These are phyloP conservation scores for Coffea humblotiana DNA, from an alignment of 305 asterid species.

Conservation along the genomic window DNA sequence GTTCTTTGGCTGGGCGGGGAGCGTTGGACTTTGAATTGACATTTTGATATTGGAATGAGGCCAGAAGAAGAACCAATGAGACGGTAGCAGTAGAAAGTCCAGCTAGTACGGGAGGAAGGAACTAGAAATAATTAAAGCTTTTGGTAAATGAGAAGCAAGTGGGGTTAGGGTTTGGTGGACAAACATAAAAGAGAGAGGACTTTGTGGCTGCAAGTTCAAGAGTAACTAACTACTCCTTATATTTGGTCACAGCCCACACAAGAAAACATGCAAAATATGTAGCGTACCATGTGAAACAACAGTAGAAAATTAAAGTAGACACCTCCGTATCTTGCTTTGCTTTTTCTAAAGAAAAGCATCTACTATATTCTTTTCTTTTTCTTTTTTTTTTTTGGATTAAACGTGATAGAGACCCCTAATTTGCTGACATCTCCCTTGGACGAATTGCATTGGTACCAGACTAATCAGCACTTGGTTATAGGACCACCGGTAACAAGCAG, in stretches of 20 bases:
- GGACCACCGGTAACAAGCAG: not conserved
- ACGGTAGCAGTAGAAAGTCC: too few relatives aligned
- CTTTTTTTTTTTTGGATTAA: not conserved
- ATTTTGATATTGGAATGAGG: not conserved
- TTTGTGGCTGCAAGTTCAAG: constrained; percentile 9
- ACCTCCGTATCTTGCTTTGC: constrained; percentile 12
- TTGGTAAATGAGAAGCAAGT: constrained; percentile 4
- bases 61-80: not conserved
- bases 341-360: constrained; percentile 28
- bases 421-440: constrained; percentile 17
- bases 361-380: constrained; percentile 19
- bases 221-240: not conserved
- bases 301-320: constrained; percentile 10
- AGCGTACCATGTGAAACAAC: constrained; percentile 13
- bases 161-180: constrained; percentile 14
- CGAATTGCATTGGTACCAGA: not conserved
- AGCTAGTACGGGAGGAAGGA: not conserved
- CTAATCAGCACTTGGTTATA: not conserved
- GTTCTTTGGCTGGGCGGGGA: not conserved
- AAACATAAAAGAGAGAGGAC: constrained; percentile 3
- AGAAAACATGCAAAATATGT: not conserved
- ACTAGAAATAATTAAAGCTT: not conserved
- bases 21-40: constrained; percentile 1
- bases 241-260: constrained; percentile 3
- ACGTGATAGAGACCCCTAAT: constrained; percentile 21